Percentiles rank a stretch among this genome's conserved stretches.
phyloP scores from a whole-genome alignment of 2,329 filamentous ascomycete genomes.

The Aspergillus pseudotamarii region DNA sequence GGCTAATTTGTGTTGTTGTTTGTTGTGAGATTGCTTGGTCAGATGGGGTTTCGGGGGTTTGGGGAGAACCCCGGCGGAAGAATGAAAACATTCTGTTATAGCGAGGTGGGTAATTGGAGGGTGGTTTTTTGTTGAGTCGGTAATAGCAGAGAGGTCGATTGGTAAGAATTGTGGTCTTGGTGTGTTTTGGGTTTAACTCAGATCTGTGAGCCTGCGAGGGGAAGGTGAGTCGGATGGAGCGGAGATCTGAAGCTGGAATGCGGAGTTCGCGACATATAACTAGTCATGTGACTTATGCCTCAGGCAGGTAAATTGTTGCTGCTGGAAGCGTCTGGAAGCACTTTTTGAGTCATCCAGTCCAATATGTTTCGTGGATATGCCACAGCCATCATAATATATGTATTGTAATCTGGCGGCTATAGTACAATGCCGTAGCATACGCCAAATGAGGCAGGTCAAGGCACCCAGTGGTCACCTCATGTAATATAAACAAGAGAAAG shows the following conservation, averaged over 20 bases:
- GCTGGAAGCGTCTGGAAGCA: background rate
- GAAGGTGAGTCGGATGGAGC: background rate
- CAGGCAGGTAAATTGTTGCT: background rate
- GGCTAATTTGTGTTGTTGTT: slow-evolving; percentile 2
- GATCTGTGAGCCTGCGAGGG: background rate
- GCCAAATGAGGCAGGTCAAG: background rate
- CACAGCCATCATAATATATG: background rate
- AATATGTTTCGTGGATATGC: background rate
- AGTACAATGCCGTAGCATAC: background rate
- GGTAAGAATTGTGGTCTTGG: background rate
- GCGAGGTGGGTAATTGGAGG: background rate
- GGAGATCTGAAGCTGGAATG: slow-evolving; percentile 9
- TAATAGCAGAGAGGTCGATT: background rate
- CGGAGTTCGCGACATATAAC: background rate
- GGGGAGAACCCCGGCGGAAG: slow-evolving; percentile 11
- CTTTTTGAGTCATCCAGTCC: background rate
- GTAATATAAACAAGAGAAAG: background rate
- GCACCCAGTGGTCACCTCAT: background rate
- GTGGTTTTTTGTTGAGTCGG: background rate
- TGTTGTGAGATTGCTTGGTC: slow-evolving; percentile 12
- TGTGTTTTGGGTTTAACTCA: background rate
- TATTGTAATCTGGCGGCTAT: background rate
- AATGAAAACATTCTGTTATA: slow-evolving; percentile 27
- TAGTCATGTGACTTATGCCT: slow-evolving; percentile 9
- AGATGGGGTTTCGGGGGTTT: background rate